Percentiles rank a stretch among this genome's conserved stretches.
phyloP scores from a whole-genome alignment of 169 alveolate genomes.

The Blepharisma undulans region DNA sequence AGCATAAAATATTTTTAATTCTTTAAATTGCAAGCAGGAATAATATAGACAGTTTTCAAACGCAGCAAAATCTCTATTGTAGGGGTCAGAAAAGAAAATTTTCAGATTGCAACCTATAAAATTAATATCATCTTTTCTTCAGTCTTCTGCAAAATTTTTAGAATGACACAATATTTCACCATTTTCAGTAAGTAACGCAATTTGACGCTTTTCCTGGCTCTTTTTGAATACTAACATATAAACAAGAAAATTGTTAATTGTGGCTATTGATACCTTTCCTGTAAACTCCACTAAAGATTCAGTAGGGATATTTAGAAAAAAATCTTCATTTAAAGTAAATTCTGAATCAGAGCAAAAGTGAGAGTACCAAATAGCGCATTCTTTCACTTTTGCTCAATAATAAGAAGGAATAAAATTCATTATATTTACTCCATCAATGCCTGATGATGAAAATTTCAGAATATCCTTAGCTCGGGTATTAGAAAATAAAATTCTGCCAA shows the following conservation, averaged over 20 bases:
- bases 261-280: not conserved
- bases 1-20: not conserved
- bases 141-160: not conserved
- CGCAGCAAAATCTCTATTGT: not conserved
- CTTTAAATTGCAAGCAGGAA: not conserved
- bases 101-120: not conserved
- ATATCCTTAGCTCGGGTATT: not conserved
- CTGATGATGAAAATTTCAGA: not conserved
- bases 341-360: not conserved
- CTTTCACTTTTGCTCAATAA: not conserved
- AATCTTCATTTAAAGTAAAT: not conserved
- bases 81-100: not conserved
- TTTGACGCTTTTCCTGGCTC: not conserved
- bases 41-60: not conserved
- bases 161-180: not conserved
- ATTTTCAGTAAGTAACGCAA: not conserved
- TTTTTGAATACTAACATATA: not conserved
- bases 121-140: not conserved
- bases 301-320: not conserved
- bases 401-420: conserved; percentile 18
- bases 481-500: not conserved
- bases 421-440: not conserved
- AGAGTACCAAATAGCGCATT: not conserved
- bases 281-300: not conserved
- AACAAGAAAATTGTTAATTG: not conserved